A percentile compares a stretch with the other conserved stretches of the same genome.
Evolutionary conservation across 352 stramenopile species (phyloP).

Genomic region (Globisporangium takayamanum): DNA sequence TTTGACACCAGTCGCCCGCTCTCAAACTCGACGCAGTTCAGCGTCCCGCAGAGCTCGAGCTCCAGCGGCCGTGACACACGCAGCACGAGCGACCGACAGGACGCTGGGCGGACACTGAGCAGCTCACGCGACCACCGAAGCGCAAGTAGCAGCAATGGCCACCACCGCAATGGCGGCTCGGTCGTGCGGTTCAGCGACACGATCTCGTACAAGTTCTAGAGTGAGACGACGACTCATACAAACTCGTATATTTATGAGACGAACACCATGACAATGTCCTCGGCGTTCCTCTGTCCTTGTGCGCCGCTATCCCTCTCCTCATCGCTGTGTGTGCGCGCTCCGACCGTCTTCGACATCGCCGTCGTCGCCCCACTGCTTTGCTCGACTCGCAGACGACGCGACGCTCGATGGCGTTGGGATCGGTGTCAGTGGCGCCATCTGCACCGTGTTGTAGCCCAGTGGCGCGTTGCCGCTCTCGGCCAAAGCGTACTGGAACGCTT

Average conservation of each 20-base stretch:
- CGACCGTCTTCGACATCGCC: no score
- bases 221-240: neutral
- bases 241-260: no score
- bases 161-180: neutral
- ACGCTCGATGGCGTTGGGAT: neutral
- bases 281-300: no score
- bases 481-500: slow-evolving; percentile 27
- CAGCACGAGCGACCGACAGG: neutral
- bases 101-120: neutral
- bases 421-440: neutral
- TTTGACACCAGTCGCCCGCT: neutral
- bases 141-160: neutral
- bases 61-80: neutral
- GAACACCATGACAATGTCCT: no score
- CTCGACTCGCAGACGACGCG: neutral
- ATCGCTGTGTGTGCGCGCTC: no score
- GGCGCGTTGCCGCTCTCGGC: slow-evolving; percentile 49
- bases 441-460: slow-evolving; percentile 29
- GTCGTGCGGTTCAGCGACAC: neutral
- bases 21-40: slow-evolving; percentile 1
- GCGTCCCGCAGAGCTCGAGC: slow-evolving; percentile 4
- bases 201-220: slow-evolving; percentile 5
- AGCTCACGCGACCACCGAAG: neutral
- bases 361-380: no score
- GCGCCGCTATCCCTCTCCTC: no score